Conservation (phyloP, 2,329 filamentous ascomycete species). For the Knufia fluminis region DNA sequence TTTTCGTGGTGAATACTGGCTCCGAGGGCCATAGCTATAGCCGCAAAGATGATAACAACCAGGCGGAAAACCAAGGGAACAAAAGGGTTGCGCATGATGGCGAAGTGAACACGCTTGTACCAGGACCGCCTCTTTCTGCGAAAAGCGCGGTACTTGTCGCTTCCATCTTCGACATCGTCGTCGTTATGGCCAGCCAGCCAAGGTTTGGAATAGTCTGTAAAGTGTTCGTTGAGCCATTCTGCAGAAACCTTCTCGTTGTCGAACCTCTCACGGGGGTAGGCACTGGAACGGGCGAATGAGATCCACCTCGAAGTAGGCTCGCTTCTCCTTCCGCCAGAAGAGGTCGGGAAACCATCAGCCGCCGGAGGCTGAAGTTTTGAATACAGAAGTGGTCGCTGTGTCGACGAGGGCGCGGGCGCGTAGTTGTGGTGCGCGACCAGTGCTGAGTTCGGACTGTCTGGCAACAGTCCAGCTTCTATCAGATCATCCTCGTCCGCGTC, state of each 20-base stretch:
- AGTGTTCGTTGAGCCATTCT: conserved; percentile 39
- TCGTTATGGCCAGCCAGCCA: conserved; percentile 44
- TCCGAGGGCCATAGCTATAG: conserved; percentile 70
- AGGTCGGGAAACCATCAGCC: conserved; percentile 10
- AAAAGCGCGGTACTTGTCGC: conserved; percentile 40
- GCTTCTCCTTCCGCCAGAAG: conserved; percentile 12
- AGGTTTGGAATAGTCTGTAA: conserved; percentile 37
- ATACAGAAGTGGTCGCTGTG: conserved; percentile 19
- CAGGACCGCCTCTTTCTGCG: conserved; percentile 44
- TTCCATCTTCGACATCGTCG: conserved; percentile 42
- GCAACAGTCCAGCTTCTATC: conserved; percentile 27
- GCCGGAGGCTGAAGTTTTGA: conserved; percentile 9
- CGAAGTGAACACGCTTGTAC: conserved; percentile 55
- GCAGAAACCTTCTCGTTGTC: conserved; percentile 35
- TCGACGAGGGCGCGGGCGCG: conserved; percentile 30
- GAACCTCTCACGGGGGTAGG: conserved; percentile 32
- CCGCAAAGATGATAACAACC: conserved; percentile 72
- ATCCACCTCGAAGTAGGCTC: conserved; percentile 39
- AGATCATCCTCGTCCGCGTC: conserved; percentile 34
- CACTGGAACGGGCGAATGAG: conserved; percentile 34
- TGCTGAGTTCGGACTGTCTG: conserved; percentile 32
- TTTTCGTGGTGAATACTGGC: conserved; percentile 61
- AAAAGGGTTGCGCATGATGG: conserved; percentile 69
- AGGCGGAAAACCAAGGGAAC: conserved; percentile 77
- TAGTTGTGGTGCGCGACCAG: conserved; percentile 39